Base-by-base conservation (phyloP, 2,329 filamentous ascomycete species). In the Parafenestella ontariensis region DNA sequence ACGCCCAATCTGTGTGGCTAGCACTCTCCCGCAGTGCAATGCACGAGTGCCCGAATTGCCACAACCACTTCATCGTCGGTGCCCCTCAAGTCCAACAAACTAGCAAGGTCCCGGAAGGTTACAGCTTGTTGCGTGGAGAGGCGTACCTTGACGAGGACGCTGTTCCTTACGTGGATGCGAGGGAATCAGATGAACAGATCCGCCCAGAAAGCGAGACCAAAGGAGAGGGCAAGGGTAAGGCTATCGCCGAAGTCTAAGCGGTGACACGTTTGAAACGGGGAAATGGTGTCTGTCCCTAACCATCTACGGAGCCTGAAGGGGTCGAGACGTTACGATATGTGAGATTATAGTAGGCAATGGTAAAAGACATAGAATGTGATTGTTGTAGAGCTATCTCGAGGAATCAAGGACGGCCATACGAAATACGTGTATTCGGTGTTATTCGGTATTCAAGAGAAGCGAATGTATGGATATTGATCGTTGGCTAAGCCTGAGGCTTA, bases 31-130 rank as follows among this genome's bases (percentile, higher is more conserved):
- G 11, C 18, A 33, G 44, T 8, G 26, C 20, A 9, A 47, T 56
- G 31, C 58, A 55, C 21, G 37, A 64, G 46, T 65, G 62, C 20
- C 62, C 62, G 11, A 59, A 64, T 33, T 65, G 62, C 33, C 62
- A 56, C 31, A 57, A 52, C 31, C 47, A 40, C 36, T 54, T 60
- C 29, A 33, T 46, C 20, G 36, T 44, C 0, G 40, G 40, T 21
- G n/a, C 28, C 0, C 23, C 48, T 3, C 36, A 48, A 3, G 20
- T 36, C 11, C 40, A 24, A 17, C 36, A 55, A 49, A 49, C 49
- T n/a, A 33, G 17, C 18, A 49, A 55, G 20, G 41, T 45, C 10
- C 46, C 36, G 5, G 58, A 56, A 33, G 29, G 52, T 7, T 65
- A 65, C 40, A 65, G 58, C 37, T 44, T 65, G 46, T 33, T 65